Evolutionary conservation across 208 protist species (phyloP).

Genomic region (Acanthamoeba healyi): DNA sequence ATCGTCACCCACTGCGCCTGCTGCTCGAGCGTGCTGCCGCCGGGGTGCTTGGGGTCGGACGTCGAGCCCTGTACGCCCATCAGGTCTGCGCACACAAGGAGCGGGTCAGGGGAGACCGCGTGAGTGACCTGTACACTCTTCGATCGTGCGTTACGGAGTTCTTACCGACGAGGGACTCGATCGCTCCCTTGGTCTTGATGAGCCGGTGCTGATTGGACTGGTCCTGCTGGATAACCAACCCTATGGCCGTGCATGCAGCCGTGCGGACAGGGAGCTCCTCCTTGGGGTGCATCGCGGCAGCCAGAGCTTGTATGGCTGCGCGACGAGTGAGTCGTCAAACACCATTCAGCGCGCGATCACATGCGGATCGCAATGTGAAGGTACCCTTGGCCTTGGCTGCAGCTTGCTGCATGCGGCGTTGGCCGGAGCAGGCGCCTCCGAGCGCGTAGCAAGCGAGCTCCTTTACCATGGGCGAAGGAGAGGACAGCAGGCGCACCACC

Average conservation of each 20-base stretch:
- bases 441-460: constrained; percentile 14
- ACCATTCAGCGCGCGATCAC: too few species aligned
- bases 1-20: background rate
- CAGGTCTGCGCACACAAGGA: background rate
- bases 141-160: too few species aligned
- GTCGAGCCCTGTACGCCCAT: background rate
- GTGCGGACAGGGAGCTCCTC: background rate
- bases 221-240: background rate
- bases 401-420: constrained; percentile 37
- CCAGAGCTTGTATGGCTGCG: background rate
- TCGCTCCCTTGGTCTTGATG: background rate
- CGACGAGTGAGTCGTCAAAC: too few species aligned
- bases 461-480: background rate
- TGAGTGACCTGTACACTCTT: too few species aligned
- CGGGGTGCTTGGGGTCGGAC: background rate
- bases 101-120: too few species aligned
- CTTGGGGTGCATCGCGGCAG: background rate
- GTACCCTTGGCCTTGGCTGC: constrained; percentile 12
- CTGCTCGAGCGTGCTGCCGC: background rate
- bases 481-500: background rate
- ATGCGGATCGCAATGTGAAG: too few species aligned
- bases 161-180: background rate
- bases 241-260: background rate
- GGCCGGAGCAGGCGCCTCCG: background rate
- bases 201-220: background rate